Percentiles rank a stretch among this genome's conserved stretches.
Conservation (phyloP, 768 basidiomycete species). For the Lactifluus pinguis region DNA sequence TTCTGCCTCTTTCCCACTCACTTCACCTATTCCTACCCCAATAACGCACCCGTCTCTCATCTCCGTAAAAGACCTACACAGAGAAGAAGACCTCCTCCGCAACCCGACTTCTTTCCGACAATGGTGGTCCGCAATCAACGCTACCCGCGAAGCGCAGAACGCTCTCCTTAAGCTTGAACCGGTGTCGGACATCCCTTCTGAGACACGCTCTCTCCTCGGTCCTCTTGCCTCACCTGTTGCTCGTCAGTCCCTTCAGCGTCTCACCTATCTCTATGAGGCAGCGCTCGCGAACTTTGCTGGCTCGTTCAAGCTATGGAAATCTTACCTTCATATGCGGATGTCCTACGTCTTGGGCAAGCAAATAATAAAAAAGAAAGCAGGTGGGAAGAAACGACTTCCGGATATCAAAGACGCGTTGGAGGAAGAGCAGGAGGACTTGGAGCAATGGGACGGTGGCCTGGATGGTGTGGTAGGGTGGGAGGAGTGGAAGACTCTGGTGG, state of each 20-base stretch:
- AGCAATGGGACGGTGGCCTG: conserved; percentile 80
- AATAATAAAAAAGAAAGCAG: conserved; percentile 62
- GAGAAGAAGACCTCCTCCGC: conserved; percentile 89
- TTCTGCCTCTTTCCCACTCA: conserved; percentile 65
- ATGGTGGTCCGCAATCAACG: conserved; percentile 85
- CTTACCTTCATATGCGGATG: conserved; percentile 79
- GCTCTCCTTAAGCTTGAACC: conserved; percentile 51
- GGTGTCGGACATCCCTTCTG: conserved; percentile 37
- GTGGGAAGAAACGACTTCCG: conserved; percentile 86
- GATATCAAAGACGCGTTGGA: conserved; percentile 86
- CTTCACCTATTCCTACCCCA: conserved; percentile 77
- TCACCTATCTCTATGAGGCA: conserved; percentile 90
- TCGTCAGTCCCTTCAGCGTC: conserved; percentile 68
- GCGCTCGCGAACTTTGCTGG: conserved; percentile 81
- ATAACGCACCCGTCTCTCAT: conserved; percentile 70
- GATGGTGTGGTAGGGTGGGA: conserved; percentile 91
- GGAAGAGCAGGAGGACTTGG: conserved; percentile 69
- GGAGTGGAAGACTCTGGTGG: conserved; percentile 87
- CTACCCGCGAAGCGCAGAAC: conserved; percentile 56
- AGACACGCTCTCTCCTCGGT: conserved; percentile 56
- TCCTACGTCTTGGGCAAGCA: conserved; percentile 77
- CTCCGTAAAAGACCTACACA: conserved; percentile 62
- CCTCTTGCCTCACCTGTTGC: conserved; percentile 66
- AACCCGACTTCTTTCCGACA: conserved; percentile 87
- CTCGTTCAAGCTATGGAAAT: conserved; percentile 94